Base-by-base conservation (phyloP, 345 rosid species). In the Cardiospermum halicacabum region DNA sequence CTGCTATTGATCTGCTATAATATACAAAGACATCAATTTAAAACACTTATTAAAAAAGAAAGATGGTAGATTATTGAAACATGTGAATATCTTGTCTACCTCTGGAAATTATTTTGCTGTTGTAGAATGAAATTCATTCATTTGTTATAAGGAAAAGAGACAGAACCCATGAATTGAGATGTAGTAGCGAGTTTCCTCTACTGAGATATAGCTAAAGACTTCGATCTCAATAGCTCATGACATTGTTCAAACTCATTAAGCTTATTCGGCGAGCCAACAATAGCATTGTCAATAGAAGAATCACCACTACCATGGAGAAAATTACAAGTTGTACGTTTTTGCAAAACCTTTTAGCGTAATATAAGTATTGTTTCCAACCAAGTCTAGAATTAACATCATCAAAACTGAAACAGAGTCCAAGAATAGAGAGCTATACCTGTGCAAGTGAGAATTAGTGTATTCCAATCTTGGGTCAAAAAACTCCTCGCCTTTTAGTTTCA, bases 331-430 rank as follows among this genome's bases (percentile, higher is more conserved):
- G 72, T 68, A 28, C 90, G 58, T 87, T 85, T 68, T 85, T 87
- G 68, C 90, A 82, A 69, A 79, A 85, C 60, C 93, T 90, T 70
- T 84, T 79, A 4, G 87, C 77, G 36, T 74, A 88, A 60, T 81
- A 86, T 63, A 80, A 74, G 62, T 89, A 84, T 1, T 87, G 87
- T 69, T 80, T 78, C 89, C 86, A 82, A 16, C 85, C 88, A 32
- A 84, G 37, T 57, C 80, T 82, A 5, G 84, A 76, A 72, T 48
- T 72, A 24, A 67, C 61, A 31, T 85, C 90, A 9, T 82, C 87
- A 16, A 66, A 67, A 11, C 85, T 76, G 48, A 72, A 74, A 47
- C 73, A 81, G 67, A 69, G 53, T 8, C 78, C 89, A 10, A 75
- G 76, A 21, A 84, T 81, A 1, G 85, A 81, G 65, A 72, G 71